phyloP scores from a whole-genome alignment of 208 protist species.

The Acanthamoeba lenticulata region DNA sequence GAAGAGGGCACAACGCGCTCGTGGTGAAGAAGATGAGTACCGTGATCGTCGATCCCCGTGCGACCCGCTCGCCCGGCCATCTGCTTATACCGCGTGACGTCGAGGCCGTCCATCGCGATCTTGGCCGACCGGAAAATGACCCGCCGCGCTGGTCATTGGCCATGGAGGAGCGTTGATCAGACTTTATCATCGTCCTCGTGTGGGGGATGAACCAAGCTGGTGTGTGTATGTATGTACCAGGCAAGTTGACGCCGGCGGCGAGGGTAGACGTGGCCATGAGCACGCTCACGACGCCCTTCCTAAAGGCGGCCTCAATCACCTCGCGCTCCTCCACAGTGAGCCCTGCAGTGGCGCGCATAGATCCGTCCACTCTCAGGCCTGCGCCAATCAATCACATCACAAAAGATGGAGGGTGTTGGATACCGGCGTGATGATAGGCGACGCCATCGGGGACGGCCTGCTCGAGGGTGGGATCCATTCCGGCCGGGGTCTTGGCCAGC shows the following conservation, averaged over 20 bases:
- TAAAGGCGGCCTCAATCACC: conserved; percentile 25
- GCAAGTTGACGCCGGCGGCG: conserved; percentile 86
- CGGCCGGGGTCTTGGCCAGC: conserved; percentile 56
- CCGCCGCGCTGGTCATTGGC: conserved; percentile 69
- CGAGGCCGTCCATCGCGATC: conserved; percentile 63
- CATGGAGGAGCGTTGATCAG: too few relatives aligned
- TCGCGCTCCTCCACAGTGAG: conserved; percentile 58
- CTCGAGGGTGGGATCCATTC: conserved; percentile 69
- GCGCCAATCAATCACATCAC: too few relatives aligned
- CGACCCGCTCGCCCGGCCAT: conserved; percentile 80
- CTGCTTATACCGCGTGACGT: conserved; percentile 72
- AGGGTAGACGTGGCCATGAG: conserved; percentile 83
- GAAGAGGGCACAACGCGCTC: not conserved
- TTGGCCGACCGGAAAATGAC: conserved; percentile 76
- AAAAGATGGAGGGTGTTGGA: not conserved
- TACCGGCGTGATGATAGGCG: conserved; percentile 86
- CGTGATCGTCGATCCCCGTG: conserved; percentile 71
- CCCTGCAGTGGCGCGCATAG: not conserved
- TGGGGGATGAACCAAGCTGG: too few relatives aligned
- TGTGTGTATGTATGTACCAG: too few relatives aligned
- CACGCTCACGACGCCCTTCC: conserved; percentile 68
- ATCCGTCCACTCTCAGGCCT: not conserved
- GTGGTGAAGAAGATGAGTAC: too few relatives aligned
- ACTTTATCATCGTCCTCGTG: too few relatives aligned
- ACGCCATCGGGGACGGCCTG: conserved; percentile 76